Conservation (phyloP, 192 early-diverging fungal species). For the Funneliformis mosseae region DNA sequence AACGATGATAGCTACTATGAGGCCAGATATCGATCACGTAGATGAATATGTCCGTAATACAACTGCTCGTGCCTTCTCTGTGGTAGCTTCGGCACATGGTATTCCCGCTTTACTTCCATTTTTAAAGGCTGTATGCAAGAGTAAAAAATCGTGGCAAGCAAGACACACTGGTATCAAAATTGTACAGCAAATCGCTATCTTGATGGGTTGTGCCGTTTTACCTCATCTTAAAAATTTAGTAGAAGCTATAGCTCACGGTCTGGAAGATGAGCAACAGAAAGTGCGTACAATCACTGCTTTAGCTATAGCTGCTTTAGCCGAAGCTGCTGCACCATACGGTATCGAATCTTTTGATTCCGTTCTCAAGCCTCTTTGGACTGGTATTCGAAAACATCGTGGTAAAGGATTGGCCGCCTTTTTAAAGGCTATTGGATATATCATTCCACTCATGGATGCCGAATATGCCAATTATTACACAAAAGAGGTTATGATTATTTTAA, state of each 20-base stretch:
- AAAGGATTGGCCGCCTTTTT: slow-evolving; percentile 96
- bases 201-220: slow-evolving; percentile 91
- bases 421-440: slow-evolving; percentile 98
- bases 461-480: slow-evolving; percentile 93
- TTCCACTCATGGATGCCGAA: slow-evolving; percentile 96
- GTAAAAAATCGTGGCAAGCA: slow-evolving; percentile 97
- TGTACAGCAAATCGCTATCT: slow-evolving; percentile 94
- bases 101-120: slow-evolving; percentile 94
- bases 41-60: slow-evolving; percentile 99
- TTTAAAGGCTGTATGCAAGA: slow-evolving; percentile 91
- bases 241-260: slow-evolving; percentile 84
- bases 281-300: slow-evolving; percentile 95
- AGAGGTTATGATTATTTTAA: slow-evolving; percentile 90
- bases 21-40: slow-evolving; percentile 91
- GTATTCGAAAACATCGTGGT: slow-evolving; percentile 93
- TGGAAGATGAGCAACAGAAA: slow-evolving; percentile 97
- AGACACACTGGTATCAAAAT: slow-evolving; percentile 98
- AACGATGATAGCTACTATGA: slow-evolving; percentile 98
- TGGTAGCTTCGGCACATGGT: slow-evolving; percentile 95
- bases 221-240: slow-evolving; percentile 94
- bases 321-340: slow-evolving; percentile 97
- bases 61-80: slow-evolving; percentile 94
- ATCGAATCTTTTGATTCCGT: slow-evolving; percentile 96
- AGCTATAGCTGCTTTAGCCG: slow-evolving; percentile 92
- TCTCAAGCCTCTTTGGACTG: slow-evolving; percentile 87